Conservation (phyloP, 2,329 filamentous ascomycete genomes). For the Xylaria sp. region DNA sequence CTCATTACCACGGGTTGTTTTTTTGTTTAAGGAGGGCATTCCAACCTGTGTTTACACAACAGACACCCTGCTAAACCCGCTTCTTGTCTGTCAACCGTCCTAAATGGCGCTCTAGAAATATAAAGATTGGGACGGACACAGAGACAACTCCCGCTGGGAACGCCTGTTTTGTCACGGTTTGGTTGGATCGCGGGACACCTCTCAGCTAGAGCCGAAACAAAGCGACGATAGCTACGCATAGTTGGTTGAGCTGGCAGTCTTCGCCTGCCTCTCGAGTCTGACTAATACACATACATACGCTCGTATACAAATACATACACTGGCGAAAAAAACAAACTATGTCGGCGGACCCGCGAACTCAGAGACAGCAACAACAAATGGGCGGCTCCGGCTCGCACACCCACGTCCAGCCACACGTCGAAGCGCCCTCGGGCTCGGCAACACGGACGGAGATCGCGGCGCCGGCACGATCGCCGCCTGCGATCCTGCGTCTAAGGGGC, state of each 20-base stretch:
- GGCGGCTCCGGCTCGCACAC: conserved; percentile 24
- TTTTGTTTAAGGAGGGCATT: not conserved
- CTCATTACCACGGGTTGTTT: not conserved
- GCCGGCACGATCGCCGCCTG: conserved; percentile 40
- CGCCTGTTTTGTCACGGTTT: not conserved
- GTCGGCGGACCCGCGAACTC: conserved; percentile 21
- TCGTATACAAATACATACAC: not conserved
- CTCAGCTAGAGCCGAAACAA: not conserved
- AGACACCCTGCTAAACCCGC: not conserved
- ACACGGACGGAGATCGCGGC: conserved; percentile 44
- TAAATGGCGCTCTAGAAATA: too few species aligned
- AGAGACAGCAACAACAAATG: conserved; percentile 24
- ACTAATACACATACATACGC: not conserved
- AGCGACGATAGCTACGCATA: too few species aligned
- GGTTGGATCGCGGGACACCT: too few species aligned
- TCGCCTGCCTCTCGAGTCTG: not conserved
- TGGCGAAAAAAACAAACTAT: conserved; percentile 19
- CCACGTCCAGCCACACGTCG: conserved; percentile 22
- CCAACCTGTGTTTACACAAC: not conserved
- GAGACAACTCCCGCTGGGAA: not conserved
- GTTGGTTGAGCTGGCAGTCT: too few species aligned
- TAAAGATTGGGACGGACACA: too few species aligned
- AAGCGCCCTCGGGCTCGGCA: conserved; percentile 38
- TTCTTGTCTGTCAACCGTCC: not conserved
- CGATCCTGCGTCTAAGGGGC: conserved; percentile 65